phyloP scores from a whole-genome alignment of 108 stramenopile genomes.

The Chaetoceros tenuissimus region DNA sequence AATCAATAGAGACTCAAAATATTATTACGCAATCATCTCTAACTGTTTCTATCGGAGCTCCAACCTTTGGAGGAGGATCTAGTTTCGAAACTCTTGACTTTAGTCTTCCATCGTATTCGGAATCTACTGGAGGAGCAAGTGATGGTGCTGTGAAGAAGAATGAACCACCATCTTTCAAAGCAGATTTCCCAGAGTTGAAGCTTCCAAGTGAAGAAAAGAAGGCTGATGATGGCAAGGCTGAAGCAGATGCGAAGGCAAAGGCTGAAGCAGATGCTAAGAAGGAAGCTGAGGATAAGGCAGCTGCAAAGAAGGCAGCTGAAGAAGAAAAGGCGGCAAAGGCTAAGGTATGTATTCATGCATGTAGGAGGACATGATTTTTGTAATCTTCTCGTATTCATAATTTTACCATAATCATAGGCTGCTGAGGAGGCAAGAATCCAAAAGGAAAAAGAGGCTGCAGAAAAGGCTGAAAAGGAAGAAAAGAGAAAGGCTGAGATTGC shows the following conservation, averaged over 20 bases:
- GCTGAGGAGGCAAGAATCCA: conserved; percentile 34
- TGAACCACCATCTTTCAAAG: background rate
- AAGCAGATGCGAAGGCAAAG: conserved; percentile 29
- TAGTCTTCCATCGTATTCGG: conserved; percentile 59
- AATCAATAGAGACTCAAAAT: conserved; percentile 6
- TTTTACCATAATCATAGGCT: conserved; percentile 16
- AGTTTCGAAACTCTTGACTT: conserved; percentile 65
- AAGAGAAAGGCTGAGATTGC: conserved; percentile 24
- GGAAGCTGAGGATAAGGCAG: conserved; percentile 34
- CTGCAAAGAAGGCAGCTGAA: conserved; percentile 21
- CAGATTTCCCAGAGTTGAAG: conserved; percentile 2
- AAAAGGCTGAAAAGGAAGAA: conserved; percentile 31
- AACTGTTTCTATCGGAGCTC: conserved; percentile 26
- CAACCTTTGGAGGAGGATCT: conserved; percentile 22
- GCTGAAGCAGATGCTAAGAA: conserved; percentile 14
- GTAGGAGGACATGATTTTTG: background rate
- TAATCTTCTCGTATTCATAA: background rate
- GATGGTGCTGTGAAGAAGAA: background rate
- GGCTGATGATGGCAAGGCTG: conserved; percentile 15
- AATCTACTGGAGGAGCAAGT: conserved; percentile 12
- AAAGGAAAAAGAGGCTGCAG: conserved; percentile 34
- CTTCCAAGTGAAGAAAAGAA: background rate
- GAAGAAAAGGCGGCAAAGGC: conserved; percentile 27
- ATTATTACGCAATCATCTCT: conserved; percentile 9
- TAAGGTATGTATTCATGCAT: conserved; percentile 3